Conservation (phyloP, 441 rosid species). For the Euphorbia corollata region DNA sequence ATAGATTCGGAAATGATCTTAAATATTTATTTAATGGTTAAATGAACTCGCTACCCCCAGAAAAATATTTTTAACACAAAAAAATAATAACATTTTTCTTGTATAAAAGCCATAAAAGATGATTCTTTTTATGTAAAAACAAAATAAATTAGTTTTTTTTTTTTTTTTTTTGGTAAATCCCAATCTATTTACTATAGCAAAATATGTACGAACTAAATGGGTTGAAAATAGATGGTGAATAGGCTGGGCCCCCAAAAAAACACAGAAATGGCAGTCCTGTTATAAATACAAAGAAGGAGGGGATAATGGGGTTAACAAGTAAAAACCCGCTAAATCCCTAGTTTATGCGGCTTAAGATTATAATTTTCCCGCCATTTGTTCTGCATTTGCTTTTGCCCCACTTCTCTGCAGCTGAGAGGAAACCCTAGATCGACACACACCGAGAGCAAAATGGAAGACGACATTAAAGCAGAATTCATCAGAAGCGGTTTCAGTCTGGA, state of each 20-base stretch:
- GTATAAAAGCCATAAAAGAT: too few relatives aligned
- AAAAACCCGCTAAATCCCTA: constrained; percentile 5
- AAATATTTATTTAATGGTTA: too few relatives aligned
- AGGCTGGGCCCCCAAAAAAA: not conserved
- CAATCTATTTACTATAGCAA: too few relatives aligned
- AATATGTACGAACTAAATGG: too few relatives aligned
- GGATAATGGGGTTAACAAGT: not conserved
- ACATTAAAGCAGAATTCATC: constrained; percentile 58
- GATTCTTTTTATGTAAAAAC: too few relatives aligned
- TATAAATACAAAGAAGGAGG: not conserved
- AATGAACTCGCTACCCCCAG: too few relatives aligned
- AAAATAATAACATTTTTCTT: too few relatives aligned
- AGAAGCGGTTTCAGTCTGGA: constrained; percentile 51
- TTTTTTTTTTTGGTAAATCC: too few relatives aligned
- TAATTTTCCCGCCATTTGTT: constrained; percentile 41
- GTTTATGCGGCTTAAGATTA: not conserved
- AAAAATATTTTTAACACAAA: too few relatives aligned
- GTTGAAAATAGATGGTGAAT: not conserved
- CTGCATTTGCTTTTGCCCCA: constrained; percentile 17
- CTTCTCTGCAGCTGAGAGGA: constrained; percentile 20
- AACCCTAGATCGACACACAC: constrained; percentile 26
- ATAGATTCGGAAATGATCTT: too few relatives aligned
- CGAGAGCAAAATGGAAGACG: constrained; percentile 45
- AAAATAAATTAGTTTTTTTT: too few relatives aligned
- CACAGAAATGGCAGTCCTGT: constrained; percentile 3